Evolutionary conservation across 345 rosid genomes (phyloP).

Genomic region (Psidium guajava): DNA sequence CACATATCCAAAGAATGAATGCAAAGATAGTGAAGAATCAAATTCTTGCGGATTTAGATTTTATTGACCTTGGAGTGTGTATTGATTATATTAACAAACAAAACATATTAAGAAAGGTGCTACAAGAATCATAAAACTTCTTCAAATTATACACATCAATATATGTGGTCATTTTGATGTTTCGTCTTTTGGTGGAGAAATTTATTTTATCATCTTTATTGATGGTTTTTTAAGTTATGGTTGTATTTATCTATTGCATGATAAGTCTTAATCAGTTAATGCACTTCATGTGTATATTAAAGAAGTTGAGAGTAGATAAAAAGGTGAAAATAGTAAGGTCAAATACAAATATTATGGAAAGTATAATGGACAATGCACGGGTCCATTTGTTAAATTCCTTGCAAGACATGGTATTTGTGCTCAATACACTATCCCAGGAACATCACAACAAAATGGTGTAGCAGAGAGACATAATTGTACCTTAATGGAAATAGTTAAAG

Average conservation of each 20-base stretch:
- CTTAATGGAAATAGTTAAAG: background rate
- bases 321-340: background rate
- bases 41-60: background rate
- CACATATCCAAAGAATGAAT: constrained; percentile 1
- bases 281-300: background rate
- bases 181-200: background rate
- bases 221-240: background rate
- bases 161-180: background rate
- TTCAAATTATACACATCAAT: background rate
- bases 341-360: background rate
- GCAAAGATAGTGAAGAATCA: background rate
- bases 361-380: background rate
- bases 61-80: background rate
- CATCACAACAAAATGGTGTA: background rate
- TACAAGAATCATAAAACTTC: background rate
- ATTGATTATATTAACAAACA: background rate
- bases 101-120: background rate
- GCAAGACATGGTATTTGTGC: background rate
- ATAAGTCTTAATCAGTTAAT: background rate
- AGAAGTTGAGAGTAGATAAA: background rate
- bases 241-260: too few species aligned
- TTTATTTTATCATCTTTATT: background rate
- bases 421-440: background rate
- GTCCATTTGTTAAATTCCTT: background rate
- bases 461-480: background rate